These are phyloP conservation scores for Aspergillus calidoustus DNA, from an alignment of 2,329 filamentous ascomycete genomes.

Conservation along the genomic window DNA sequence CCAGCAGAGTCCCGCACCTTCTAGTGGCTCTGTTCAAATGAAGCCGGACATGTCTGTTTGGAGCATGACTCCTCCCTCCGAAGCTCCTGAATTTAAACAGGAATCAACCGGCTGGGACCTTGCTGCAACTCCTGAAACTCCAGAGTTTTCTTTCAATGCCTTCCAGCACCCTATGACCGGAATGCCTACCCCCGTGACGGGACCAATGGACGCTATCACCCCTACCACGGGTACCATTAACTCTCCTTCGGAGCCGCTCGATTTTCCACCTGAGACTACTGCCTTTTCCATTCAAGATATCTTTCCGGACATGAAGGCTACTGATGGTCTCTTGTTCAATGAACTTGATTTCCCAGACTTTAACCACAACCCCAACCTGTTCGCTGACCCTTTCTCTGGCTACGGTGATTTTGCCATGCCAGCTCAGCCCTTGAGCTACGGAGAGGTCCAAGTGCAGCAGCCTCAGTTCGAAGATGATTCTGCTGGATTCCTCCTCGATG, in stretches of 20 bases:
- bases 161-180: conserved; percentile 12
- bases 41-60: conserved; percentile 13
- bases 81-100: conserved; percentile 13
- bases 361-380: conserved; percentile 13
- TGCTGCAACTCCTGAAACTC: conserved; percentile 13
- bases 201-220: conserved; percentile 15
- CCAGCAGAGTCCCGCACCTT: conserved; percentile 17
- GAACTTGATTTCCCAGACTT: conserved; percentile 16
- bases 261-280: conserved; percentile 9
- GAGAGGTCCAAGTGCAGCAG: conserved; percentile 8
- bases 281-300: conserved; percentile 17
- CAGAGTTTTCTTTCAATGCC: conserved; percentile 17
- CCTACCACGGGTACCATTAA: conserved; percentile 18
- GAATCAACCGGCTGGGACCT: conserved; percentile 13
- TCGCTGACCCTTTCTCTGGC: conserved; percentile 12
- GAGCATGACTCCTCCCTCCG: conserved; percentile 16
- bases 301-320: conserved; percentile 17
- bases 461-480: conserved; percentile 18
- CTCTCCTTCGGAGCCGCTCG: conserved; percentile 16
- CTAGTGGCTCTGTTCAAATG: conserved; percentile 11
- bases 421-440: conserved; percentile 11
- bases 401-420: conserved; percentile 15
- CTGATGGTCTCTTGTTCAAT: conserved; percentile 15
- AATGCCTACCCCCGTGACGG: conserved; percentile 12
- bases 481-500: conserved; percentile 15